Conservation (phyloP, 1,284 basidiomycete species). For the Sporisorium graminicola region DNA sequence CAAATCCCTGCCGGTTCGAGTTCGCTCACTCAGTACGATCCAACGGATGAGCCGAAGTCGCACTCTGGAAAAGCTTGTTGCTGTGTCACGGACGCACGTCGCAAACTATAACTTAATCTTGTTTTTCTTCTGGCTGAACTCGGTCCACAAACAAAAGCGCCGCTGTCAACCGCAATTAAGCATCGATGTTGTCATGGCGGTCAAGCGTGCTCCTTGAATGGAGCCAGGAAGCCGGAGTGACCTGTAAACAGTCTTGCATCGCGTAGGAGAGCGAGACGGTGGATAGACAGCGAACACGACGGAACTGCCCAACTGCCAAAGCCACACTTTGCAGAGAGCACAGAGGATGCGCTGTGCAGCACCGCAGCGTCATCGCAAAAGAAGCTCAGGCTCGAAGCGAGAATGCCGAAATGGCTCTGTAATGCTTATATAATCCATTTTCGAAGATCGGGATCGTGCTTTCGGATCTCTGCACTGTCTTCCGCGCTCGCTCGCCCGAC, state of each 20-base stretch:
- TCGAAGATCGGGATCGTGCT: background rate
- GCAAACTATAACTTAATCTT: background rate
- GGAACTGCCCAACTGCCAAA: background rate
- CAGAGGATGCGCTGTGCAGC: conserved; percentile 7
- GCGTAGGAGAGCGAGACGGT: background rate
- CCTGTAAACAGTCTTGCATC: background rate
- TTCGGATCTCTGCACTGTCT: too few species aligned
- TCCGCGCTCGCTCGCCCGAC: background rate
- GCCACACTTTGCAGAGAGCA: background rate
- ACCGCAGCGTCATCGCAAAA: conserved; percentile 17
- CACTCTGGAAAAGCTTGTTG: background rate
- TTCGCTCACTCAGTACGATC: background rate
- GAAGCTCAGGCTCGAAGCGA: too few species aligned
- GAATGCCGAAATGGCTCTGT: background rate
- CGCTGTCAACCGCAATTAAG: background rate
- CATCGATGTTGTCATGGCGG: too few species aligned
- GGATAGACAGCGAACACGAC: background rate
- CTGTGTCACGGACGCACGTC: background rate
- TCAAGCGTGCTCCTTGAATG: background rate
- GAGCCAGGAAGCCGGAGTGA: background rate
- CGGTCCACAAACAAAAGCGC: background rate
- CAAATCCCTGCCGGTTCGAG: too few species aligned
- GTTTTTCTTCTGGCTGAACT: background rate
- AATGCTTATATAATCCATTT: conserved; percentile 3
- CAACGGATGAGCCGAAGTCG: background rate